Evolutionary conservation across 129 eudicot genomes (phyloP), one percentile per base, ranked within the genome.

Genomic region (Flaveria robusta): DNA sequence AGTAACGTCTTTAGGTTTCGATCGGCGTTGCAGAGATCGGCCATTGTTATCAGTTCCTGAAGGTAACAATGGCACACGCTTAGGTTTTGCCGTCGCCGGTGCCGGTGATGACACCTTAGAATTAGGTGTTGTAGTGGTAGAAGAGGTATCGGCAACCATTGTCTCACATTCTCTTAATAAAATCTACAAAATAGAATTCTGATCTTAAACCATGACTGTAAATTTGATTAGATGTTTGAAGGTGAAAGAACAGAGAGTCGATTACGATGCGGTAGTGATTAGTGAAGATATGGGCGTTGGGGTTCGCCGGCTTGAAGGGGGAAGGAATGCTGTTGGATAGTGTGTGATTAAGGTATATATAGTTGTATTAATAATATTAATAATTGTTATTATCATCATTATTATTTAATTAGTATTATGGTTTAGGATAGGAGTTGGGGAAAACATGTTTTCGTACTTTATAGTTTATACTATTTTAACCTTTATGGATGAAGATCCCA

Each of bases 1-100:
- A 43, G 85, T 72, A 51, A 93, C 87, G 29, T 93, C 79, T 6
- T 86, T 77, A 5, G 85, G 47, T 75, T 85, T 85, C 47, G 82
- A 88, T 19, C 85, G 81, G 2, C 93, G 90, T 42, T 67, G 68
- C 16, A 8, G 43, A 60, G 47, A 51, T 70, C 54, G 64, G 41
- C 58, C 90, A 80, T 83, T 81, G 68, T 77, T 82, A 31, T 83
- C 83, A 55, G 81, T 66, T 47, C 76, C 83, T 0, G 94, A 85
- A 13, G 87, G 84, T 67, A 82, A 63, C 79, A 92, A 72, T 42
- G 89, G 92, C 63, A 88, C 86, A 46, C 94, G 75, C 45, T 77
- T 87, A 31, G 90, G 79, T 73, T 70, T 89, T 63, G 68, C n/a
- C n/a, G n/a, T n/a, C n/a, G n/a, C n/a, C n/a, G n/a, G n/a, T n/a